phyloP scores from a whole-genome alignment of 306 rosid genomes.

The Morella rubra region DNA sequence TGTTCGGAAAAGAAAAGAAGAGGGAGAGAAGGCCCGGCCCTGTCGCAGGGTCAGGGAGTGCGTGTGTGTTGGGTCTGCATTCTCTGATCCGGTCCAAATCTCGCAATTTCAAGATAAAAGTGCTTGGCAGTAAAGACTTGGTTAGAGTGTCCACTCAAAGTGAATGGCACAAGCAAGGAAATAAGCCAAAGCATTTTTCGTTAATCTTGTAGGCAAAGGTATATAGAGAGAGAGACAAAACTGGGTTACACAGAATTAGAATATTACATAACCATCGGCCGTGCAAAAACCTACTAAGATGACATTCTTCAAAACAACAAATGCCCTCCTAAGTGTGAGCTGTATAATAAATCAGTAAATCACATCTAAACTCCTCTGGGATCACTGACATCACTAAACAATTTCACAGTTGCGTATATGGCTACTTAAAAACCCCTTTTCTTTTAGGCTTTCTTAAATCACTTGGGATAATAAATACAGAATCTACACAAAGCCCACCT shows the following conservation, averaged over 20 bases:
- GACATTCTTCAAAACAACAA: conserved; percentile 32
- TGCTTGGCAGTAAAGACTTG: neutral
- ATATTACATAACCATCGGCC: conserved; percentile 31
- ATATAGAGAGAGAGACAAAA: conserved; percentile 24
- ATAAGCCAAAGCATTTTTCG: conserved; percentile 16
- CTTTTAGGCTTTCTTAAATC: conserved; percentile 52
- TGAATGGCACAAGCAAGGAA: conserved; percentile 6
- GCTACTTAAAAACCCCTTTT: conserved; percentile 49
- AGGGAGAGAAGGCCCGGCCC: too few species aligned
- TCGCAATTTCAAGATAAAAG: neutral
- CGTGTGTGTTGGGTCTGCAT: too few species aligned
- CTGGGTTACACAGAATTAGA: conserved; percentile 23
- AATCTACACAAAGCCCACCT: conserved; percentile 95
- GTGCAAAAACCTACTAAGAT: conserved; percentile 36
- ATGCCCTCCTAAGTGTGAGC: conserved; percentile 27
- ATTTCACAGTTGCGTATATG: conserved; percentile 21
- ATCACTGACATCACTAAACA: conserved; percentile 15
- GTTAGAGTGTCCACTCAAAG: conserved; percentile 22
- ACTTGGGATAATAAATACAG: conserved; percentile 82
- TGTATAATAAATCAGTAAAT: conserved; percentile 43
- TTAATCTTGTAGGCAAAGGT: conserved; percentile 33
- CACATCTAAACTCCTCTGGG: conserved; percentile 31
- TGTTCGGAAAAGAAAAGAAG: too few species aligned
- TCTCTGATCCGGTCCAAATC: neutral
- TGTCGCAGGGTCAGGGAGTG: too few species aligned